These are phyloP conservation scores for Dionaea muscipula DNA, from an alignment of 179 eudicot genomes.

Conservation along the genomic window DNA sequence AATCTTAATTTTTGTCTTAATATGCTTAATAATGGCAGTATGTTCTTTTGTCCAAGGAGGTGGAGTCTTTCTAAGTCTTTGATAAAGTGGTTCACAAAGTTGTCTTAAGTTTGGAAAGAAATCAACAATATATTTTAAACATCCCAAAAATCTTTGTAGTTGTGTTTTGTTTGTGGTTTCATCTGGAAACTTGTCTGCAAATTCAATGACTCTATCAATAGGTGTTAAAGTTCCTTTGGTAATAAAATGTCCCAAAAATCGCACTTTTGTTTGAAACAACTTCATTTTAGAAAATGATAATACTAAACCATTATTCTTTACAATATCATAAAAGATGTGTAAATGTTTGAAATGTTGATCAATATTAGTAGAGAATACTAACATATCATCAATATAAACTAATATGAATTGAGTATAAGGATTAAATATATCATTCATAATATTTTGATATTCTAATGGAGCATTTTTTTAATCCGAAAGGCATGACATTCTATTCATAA, in stretches of 20 bases:
- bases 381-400: no score
- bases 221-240: no score
- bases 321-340: no score
- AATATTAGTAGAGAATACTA: background rate
- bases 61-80: background rate
- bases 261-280: no score
- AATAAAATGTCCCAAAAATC: no score
- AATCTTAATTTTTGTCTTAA: background rate
- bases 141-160: background rate
- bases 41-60: background rate
- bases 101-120: background rate
- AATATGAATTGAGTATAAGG: no score
- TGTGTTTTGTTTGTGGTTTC: no score
- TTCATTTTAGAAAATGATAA: background rate
- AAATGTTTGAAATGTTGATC: constrained; percentile 5
- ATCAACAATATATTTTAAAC: background rate
- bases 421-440: no score
- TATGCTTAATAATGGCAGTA: background rate
- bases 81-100: background rate
- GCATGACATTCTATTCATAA: constrained; percentile 5
- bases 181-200: no score
- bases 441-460: no score
- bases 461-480: no score
- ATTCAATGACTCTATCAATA: no score
- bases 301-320: constrained; percentile 3